A percentile compares a stretch with the other conserved stretches of the same genome.
Evolutionary conservation across 179 eudicot genomes (phyloP).

Genomic region (Amaranthus tricolor): DNA sequence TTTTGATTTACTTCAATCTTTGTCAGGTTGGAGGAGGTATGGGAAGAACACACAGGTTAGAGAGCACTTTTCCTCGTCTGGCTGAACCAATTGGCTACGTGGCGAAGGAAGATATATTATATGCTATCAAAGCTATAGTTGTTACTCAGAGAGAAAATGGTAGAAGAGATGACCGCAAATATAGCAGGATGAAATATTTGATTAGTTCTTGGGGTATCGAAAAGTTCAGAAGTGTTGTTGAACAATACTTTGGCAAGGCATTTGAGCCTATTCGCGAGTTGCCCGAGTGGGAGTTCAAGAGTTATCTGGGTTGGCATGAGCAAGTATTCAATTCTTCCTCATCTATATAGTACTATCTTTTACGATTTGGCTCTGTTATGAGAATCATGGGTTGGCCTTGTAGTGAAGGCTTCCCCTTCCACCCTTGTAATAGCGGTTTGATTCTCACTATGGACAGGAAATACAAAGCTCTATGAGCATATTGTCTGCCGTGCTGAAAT

Average conservation of each 20-base stretch:
- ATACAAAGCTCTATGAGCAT: neutral
- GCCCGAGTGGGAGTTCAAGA: constrained; percentile 97
- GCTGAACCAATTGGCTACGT: constrained; percentile 98
- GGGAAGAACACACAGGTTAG: constrained; percentile 96
- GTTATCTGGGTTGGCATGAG: constrained; percentile 97
- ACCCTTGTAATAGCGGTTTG: neutral
- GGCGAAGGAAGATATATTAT: constrained; percentile 90
- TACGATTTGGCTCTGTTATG: constrained; percentile 6
- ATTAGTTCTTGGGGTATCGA: constrained; percentile 98
- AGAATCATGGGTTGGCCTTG: no score
- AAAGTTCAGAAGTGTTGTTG: constrained; percentile 86
- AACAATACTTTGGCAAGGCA: constrained; percentile 87
- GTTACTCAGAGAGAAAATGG: constrained; percentile 97
- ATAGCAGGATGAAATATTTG: constrained; percentile 93
- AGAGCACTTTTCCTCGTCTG: constrained; percentile 85
- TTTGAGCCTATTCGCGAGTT: constrained; percentile 83
- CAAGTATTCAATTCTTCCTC: constrained; percentile 52
- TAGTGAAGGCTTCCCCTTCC: neutral
- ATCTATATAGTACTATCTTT: neutral
- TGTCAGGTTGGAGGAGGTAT: constrained; percentile 98
- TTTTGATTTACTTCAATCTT: constrained; percentile 9
- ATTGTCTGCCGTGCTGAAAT: constrained; percentile 1
- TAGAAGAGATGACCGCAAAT: constrained; percentile 96
- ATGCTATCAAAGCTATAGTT: constrained; percentile 98
- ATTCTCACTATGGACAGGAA: neutral